Conservation (phyloP, 176 grass and related monocot genomes). For the Tillandsia fasciculata region DNA sequence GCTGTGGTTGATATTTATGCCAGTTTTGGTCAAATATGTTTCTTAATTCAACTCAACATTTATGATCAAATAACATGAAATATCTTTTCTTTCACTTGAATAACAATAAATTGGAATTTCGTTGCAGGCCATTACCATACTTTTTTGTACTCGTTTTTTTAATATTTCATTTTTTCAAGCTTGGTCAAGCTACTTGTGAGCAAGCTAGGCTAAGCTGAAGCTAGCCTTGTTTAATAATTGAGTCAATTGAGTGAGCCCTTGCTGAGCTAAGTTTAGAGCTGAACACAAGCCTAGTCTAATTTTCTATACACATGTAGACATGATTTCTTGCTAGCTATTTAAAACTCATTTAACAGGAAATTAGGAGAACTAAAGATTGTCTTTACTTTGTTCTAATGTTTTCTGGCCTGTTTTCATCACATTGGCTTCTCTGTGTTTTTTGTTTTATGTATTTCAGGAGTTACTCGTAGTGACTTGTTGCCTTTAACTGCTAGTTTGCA, state of each 20-base stretch:
- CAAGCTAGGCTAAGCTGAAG: too few species aligned
- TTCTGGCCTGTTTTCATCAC: slow-evolving; percentile 2
- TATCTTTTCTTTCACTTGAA: not conserved
- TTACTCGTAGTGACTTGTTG: slow-evolving; percentile 18
- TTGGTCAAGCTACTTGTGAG: too few species aligned
- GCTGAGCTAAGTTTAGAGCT: not conserved
- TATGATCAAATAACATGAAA: not conserved
- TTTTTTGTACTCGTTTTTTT: too few species aligned
- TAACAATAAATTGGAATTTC: not conserved
- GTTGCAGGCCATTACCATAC: not conserved
- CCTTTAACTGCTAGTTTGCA: slow-evolving; percentile 22
- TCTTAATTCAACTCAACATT: not conserved
- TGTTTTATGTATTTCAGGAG: slow-evolving; percentile 34
- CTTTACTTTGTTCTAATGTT: not conserved
- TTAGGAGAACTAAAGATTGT: slow-evolving; percentile 3
- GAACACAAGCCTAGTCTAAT: not conserved
- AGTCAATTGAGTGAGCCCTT: not conserved
- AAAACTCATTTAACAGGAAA: not conserved
- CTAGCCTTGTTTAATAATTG: too few species aligned
- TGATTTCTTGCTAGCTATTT: not conserved
- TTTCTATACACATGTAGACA: not conserved
- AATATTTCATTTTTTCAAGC: too few species aligned
- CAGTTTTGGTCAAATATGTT: not conserved
- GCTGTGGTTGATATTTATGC: not conserved
- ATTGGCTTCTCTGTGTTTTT: slow-evolving; percentile 13